Evolutionary conservation across 805 yeast genomes (phyloP), one percentile per base, ranked within the genome.

Genomic region (Saturnispora mendoncae): DNA sequence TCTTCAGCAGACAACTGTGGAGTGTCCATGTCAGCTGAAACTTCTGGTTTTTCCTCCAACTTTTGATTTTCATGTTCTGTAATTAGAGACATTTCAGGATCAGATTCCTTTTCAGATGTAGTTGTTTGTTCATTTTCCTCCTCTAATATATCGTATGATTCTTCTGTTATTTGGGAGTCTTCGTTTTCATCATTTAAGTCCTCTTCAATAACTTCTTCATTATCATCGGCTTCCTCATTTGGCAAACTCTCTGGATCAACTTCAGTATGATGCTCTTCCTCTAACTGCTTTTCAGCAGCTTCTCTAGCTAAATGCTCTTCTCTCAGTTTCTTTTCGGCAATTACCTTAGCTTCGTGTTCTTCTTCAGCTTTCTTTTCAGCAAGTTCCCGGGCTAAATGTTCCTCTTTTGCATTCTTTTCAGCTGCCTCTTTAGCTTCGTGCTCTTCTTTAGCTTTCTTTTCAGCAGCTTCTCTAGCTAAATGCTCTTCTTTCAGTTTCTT

Each of bases 331-430:
- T 20, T 19, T 23, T 36, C 25, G 4, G 13, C 8, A 19, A 19
- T 21, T 17, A n/a, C 18, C 9, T 15, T 17, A 5, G 32, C 32
- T 19, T 19, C 8, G 9, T 21, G 10, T 8, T 10, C 41, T 36
- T 41, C 39, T 27, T 30, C 34, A 8, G 13, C 17, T 4, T 39
- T 33, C 6, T 25, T 21, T 6, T 37, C 31, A 3, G 14, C 15
- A 17, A 26, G 29, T 30, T 36, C 28, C 4, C 13, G 9, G 14
- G 32, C 26, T 2, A 18, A 41, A 19, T 23, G 26, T 6, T 25
- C 38, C n/a, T 26, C 31, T 9, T 33, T 19, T 2, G 20, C 33
- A n/a, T 36, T 40, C 33, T 35, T 36, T 15, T 43, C 41, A 12
- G 34, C 17, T 28, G 24, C 28, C 38, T 33, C 6, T 30, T 20